Evolutionary conservation across 345 rosid genomes (phyloP).

Genomic region (Luvunga scandens): DNA sequence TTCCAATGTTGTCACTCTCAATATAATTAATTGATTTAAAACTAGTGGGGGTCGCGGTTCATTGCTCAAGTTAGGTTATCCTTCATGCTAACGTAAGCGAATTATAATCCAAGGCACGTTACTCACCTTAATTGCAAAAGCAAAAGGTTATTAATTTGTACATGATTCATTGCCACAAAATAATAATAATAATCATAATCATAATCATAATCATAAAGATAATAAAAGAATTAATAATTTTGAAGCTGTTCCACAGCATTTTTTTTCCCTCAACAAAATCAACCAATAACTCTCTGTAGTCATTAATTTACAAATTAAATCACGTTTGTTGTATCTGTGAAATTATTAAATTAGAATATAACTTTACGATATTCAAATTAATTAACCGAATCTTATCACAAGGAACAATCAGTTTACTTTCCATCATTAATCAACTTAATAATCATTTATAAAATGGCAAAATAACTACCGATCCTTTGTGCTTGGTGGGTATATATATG

Average conservation of each 20-base stretch:
- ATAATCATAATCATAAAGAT: not conserved
- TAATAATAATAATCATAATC: no score
- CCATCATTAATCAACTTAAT: not conserved
- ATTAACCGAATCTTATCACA: not conserved
- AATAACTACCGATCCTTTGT: not conserved
- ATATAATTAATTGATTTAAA: not conserved
- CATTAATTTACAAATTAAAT: not conserved
- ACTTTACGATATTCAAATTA: not conserved
- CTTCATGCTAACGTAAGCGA: conserved; percentile 15
- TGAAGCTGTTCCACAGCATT: not conserved
- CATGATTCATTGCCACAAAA: not conserved
- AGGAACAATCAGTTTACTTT: not conserved
- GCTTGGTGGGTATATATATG: not conserved
- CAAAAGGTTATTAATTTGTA: not conserved
- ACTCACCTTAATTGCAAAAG: not conserved
- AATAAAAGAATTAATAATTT: not conserved
- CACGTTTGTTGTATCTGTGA: not conserved
- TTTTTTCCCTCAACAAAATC: not conserved
- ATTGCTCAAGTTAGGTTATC: not conserved
- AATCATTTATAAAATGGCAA: not conserved
- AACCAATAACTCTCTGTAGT: not conserved
- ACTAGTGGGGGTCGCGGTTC: not conserved
- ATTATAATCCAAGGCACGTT: not conserved
- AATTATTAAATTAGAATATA: not conserved
- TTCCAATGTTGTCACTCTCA: not conserved